Evolutionary conservation across 305 asterid genomes (phyloP), one percentile per base, ranked within the genome.

Genomic region (Fraxinus baroniana): DNA sequence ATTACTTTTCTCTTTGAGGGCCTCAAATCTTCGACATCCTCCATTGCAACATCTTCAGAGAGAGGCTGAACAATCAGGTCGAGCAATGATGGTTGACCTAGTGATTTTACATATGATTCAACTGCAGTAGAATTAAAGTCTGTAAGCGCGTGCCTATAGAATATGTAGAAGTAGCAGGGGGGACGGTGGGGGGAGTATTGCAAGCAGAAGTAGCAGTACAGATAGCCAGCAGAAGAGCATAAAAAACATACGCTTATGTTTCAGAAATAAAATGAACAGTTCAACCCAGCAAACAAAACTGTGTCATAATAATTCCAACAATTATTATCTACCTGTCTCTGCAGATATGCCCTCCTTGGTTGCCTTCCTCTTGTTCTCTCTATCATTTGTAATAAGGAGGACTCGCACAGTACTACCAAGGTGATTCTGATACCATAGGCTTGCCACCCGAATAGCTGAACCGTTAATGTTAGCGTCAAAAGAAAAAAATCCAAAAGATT

Each of bases 391-490:
- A 83, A 97, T 82, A 77, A 94, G 93, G 84, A 97, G 84, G 85
- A 97, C 93, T 1, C 86, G 89, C 41, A 87, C 90, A 73, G 86
- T 84, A 77, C 82, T 70, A 5, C 97, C 94, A 20, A 97, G 98
- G 89, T 97, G 99, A 87, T 87, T 91, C 84, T 94, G 98, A 89
- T 94, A 97, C 99, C 99, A 97, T 66, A 89, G 95, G 74, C 97
- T 87, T 66, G 99, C 98, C 84, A 90, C 97, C 71, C 99, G 89
- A 77, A 96, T 96, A 35, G 99, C 99, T 96, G 95, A 84, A 88
- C 30, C 85, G 79, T 78, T 87, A 87, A 33, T 49, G 20, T 84
- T 49, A 70, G 76, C 77, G 82, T 64, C 80, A 85, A 80, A 74
- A 80, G 64, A 36, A 55, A 55, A 55, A 60, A 80, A 77, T 86